phyloP scores from a whole-genome alignment of 1,139 yeast genomes.

The Pichia sp. region DNA sequence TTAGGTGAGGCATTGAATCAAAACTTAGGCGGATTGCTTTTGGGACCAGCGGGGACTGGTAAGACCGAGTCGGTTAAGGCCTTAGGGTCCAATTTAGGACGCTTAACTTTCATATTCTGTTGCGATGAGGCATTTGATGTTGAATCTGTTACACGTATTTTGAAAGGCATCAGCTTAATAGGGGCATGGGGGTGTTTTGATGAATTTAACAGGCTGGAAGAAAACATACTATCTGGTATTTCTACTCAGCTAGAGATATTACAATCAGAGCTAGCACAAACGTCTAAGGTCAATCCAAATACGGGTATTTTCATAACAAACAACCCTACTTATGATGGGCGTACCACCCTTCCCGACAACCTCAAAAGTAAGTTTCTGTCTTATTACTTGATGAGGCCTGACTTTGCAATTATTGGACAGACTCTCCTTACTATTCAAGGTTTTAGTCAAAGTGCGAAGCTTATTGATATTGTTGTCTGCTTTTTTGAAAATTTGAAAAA shows the following conservation, averaged over 20 bases:
- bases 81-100: slow-evolving; percentile 72
- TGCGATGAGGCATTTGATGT: slow-evolving; percentile 90
- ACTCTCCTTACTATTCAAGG: slow-evolving; percentile 72
- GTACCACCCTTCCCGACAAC: slow-evolving; percentile 81
- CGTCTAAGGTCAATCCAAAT: slow-evolving; percentile 34
- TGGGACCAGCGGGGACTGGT: slow-evolving; percentile 98
- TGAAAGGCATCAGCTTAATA: slow-evolving; percentile 75
- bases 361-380: slow-evolving; percentile 71
- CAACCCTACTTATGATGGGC: slow-evolving; percentile 87
- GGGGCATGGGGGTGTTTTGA: slow-evolving; percentile 98
- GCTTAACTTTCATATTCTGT: slow-evolving; percentile 77
- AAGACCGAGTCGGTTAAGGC: slow-evolving; percentile 91
- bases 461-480: slow-evolving; percentile 49
- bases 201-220: slow-evolving; percentile 81
- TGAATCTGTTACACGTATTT: slow-evolving; percentile 69
- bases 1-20: slow-evolving; percentile 73
- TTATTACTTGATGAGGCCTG: slow-evolving; percentile 72
- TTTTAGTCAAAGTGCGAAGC: slow-evolving; percentile 39
- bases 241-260: slow-evolving; percentile 76
- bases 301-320: slow-evolving; percentile 84
- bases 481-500: slow-evolving; percentile 42
- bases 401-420: slow-evolving; percentile 60
- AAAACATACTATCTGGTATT: slow-evolving; percentile 70
- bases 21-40: slow-evolving; percentile 81
- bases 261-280: slow-evolving; percentile 41